A percentile compares a stretch with the other conserved stretches of the same genome.
phyloP scores from a whole-genome alignment of 495 filamentous ascomycete genomes.

The Penicillium verhagenii region DNA sequence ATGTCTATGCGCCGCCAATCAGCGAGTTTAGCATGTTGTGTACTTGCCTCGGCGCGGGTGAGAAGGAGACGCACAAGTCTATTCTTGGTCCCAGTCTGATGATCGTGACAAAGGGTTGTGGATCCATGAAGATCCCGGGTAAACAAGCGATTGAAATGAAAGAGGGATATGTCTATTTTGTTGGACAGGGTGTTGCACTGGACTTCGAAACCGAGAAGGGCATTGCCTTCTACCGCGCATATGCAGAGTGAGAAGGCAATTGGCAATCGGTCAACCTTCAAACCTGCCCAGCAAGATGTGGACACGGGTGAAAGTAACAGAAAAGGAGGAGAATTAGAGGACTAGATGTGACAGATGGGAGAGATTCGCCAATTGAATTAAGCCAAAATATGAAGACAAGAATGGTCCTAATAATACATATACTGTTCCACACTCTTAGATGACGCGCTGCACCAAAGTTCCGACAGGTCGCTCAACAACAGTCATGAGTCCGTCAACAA shows the following conservation, averaged over 20 bases:
- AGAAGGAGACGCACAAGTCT: slow-evolving; percentile 55
- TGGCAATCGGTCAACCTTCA: no score
- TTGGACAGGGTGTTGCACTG: slow-evolving; percentile 58
- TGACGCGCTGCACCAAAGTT: slow-evolving; percentile 73
- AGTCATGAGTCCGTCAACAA: slow-evolving; percentile 84
- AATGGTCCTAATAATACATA: neutral
- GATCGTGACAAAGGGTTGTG: slow-evolving; percentile 62
- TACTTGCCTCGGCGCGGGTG: slow-evolving; percentile 53
- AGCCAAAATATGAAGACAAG: slow-evolving; percentile 1
- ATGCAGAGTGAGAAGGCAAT: slow-evolving; percentile 40
- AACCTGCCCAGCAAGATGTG: no score
- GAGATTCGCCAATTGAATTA: neutral
- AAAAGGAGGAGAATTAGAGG: neutral
- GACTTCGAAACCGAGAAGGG: slow-evolving; percentile 47
- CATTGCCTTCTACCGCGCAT: slow-evolving; percentile 57
- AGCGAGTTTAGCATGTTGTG: slow-evolving; percentile 71
- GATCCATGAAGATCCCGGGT: slow-evolving; percentile 55
- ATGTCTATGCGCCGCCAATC: slow-evolving; percentile 65
- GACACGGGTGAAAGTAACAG: no score
- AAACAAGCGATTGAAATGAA: slow-evolving; percentile 49
- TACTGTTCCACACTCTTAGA: slow-evolving; percentile 24
- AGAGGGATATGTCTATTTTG: slow-evolving; percentile 66
- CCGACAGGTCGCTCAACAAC: slow-evolving; percentile 88
- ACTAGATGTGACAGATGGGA: neutral
- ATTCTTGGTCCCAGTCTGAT: slow-evolving; percentile 64